Conservation (phyloP, 768 basidiomycete genomes). For the Phylloporus scabripes region DNA sequence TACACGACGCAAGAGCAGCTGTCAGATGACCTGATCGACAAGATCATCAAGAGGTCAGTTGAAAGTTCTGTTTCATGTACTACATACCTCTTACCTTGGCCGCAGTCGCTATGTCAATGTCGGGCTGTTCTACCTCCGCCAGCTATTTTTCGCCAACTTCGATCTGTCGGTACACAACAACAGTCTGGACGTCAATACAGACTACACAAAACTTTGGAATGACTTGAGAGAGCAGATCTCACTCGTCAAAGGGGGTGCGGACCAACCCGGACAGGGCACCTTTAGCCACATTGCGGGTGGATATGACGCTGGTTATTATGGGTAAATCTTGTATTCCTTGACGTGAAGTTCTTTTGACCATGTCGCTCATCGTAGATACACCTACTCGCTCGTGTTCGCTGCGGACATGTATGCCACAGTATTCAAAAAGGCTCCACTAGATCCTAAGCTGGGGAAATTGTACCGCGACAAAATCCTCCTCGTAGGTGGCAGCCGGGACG, state of each 20-base stretch:
- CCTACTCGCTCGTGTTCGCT: conserved; percentile 65
- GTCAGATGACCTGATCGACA: conserved; percentile 62
- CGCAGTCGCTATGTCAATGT: conserved; percentile 71
- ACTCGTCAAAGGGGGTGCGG: conserved; percentile 56
- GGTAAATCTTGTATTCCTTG: conserved; percentile 31
- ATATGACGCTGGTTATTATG: conserved; percentile 65
- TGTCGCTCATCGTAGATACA: conserved; percentile 39
- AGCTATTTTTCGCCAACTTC: conserved; percentile 65
- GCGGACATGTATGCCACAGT: conserved; percentile 63
- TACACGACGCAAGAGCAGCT: conserved; percentile 69
- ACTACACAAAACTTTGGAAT: conserved; percentile 81
- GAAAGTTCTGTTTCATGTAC: neutral
- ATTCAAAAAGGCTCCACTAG: conserved; percentile 77
- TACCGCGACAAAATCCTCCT: conserved; percentile 78
- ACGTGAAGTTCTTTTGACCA: too few species aligned
- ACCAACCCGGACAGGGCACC: conserved; percentile 61
- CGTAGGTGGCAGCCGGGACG: conserved; percentile 71
- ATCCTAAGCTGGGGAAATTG: conserved; percentile 54
- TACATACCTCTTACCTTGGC: neutral
- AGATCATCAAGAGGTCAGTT: conserved; percentile 68
- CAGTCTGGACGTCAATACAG: conserved; percentile 46
- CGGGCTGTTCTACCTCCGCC: conserved; percentile 63
- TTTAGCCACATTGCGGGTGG: conserved; percentile 78
- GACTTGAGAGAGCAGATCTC: conserved; percentile 63
- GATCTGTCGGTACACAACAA: conserved; percentile 24